Base-by-base conservation (phyloP, 495 filamentous ascomycete species). In the Penicillium lividum region DNA sequence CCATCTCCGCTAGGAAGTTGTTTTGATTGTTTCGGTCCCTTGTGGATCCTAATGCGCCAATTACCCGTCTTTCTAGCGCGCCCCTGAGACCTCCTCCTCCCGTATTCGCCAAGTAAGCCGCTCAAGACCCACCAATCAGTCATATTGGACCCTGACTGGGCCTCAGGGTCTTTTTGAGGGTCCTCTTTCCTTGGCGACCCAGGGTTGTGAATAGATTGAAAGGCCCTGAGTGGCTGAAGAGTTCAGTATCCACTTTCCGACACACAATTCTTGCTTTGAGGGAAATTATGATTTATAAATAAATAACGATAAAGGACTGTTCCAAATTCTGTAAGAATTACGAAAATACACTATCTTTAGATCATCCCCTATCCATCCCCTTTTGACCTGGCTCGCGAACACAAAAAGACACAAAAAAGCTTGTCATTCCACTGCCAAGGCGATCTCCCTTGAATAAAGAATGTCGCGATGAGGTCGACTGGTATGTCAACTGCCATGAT, bases 51-150 rank as follows among this genome's bases (percentile, higher is more conserved):
- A 6, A 18, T 43, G n/a, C 38, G 27, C 46, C 46, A 29, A 49
- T 31, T 28, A 49, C 46, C 46, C 46, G 15, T 49, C 27, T 13
- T 30, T 49, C 46, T 49, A 30, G 46, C 46, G 46, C 13, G 3
- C 8, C 18, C 46, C 54, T 57, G 54, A 57, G 54, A 57, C n/a
- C 9, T 38, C 31, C 44, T 56, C 54, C 54, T 22, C 49, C 44
- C 16, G 46, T 57, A 51, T 51, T 57, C 46, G 46, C 54, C 51
- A 22, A 57, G 54, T 57, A 51, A 30, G 15, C 29, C 53, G 30
- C 44, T 16, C 8, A 3, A 49, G 46, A 27, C 46, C 46, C 46
- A 49, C 28, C 3, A 7, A 5, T 16, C 10, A 7, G 13, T 16
- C 15, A 30, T 16, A 30, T 49, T 7, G 46, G 28, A 49, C 46